A percentile compares a stretch with the other conserved stretches of the same genome.
Evolutionary conservation across 108 stramenopile species (phyloP).

Genomic region (Nitzschia palea): DNA sequence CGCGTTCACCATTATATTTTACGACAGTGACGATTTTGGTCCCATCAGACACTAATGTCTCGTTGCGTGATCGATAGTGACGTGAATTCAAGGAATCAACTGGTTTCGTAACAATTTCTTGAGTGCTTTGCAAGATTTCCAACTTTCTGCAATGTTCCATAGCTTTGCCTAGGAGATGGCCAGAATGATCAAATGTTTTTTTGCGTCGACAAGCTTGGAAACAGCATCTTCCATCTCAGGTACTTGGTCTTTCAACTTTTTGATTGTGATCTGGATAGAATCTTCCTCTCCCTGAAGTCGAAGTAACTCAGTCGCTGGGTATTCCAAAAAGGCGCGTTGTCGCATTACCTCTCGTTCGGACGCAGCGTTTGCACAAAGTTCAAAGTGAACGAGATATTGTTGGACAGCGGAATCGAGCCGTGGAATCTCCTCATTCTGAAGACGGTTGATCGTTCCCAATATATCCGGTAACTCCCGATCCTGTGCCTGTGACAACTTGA

Average conservation of each 20-base stretch:
- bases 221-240: constrained; percentile 4
- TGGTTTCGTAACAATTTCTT: not conserved
- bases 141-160: not conserved
- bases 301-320: not conserved
- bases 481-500: constrained; percentile 4
- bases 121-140: not conserved
- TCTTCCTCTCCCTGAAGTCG: not conserved
- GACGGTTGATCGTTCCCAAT: not conserved
- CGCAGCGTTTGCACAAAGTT: constrained; percentile 10
- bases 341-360: constrained; percentile 15
- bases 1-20: not conserved
- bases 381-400: not conserved
- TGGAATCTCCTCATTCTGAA: constrained; percentile 3
- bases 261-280: not conserved
- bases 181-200: not conserved
- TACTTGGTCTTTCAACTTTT: not conserved
- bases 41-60: constrained; percentile 8
- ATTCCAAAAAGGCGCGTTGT: not conserved
- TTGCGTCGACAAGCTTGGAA: not conserved
- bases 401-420: not conserved
- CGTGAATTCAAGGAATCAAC: constrained; percentile 2
- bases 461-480: constrained; percentile 10
- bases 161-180: not conserved
- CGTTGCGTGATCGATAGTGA: not conserved
- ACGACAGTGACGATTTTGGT: constrained; percentile 7